Conservation (phyloP, 768 basidiomycete genomes). For the Boletus insuetus region DNA sequence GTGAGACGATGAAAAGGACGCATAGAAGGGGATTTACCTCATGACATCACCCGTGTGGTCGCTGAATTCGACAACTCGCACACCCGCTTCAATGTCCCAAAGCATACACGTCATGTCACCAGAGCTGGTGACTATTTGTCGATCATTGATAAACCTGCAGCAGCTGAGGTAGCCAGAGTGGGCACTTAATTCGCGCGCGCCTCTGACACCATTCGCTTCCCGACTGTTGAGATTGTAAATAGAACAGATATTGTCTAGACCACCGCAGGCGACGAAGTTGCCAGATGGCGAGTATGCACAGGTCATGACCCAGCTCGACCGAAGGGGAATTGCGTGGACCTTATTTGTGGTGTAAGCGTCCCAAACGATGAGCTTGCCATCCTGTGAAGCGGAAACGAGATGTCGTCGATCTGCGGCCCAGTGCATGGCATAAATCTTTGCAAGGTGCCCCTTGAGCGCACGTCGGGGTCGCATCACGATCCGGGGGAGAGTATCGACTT, state of each 20-base stretch:
- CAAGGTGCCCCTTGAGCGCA: conserved; percentile 93
- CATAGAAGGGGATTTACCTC: conserved; percentile 59
- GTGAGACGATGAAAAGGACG: conserved; percentile 9
- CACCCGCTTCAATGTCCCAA: conserved; percentile 99
- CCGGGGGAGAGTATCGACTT: conserved; percentile 92
- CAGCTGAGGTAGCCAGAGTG: conserved; percentile 98
- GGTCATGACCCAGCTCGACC: conserved; percentile 99
- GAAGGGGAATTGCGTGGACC: conserved; percentile 97
- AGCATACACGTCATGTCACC: conserved; percentile 99
- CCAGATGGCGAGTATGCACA: conserved; percentile 98
- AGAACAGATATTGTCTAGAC: conserved; percentile 98
- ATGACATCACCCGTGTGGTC: conserved; percentile 99
- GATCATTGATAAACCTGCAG: conserved; percentile 97
- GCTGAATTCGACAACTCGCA: conserved; percentile 96
- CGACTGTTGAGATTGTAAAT: conserved; percentile 93
- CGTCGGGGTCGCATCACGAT: conserved; percentile 96
- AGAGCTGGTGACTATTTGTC: conserved; percentile 96
- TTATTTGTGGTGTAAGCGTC: conserved; percentile 99
- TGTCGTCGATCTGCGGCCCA: conserved; percentile 98
- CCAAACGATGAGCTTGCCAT: conserved; percentile 99
- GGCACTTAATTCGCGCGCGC: conserved; percentile 92
- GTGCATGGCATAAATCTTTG: conserved; percentile 99
- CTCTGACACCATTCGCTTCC: conserved; percentile 71
- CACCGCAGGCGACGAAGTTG: conserved; percentile 97
- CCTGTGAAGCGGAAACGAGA: conserved; percentile 98